Evolutionary conservation across 805 yeast species (phyloP).

Genomic region (Yarrowia porcina): DNA sequence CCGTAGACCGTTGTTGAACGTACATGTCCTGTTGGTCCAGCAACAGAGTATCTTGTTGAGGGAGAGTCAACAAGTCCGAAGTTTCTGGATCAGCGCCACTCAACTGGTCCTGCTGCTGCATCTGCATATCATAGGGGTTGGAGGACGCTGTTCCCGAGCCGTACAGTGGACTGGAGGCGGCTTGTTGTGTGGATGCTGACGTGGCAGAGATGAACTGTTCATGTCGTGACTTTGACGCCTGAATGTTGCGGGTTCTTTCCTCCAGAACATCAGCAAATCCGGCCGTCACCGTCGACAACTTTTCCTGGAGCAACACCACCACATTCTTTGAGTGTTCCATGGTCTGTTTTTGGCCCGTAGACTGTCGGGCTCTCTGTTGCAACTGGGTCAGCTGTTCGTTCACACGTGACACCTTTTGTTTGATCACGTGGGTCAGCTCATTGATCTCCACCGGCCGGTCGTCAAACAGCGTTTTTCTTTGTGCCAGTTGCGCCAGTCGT

Average conservation of each 20-base stretch:
- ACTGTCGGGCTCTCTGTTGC: conserved; percentile 51
- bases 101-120: conserved; percentile 35
- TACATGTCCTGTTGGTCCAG: conserved; percentile 80
- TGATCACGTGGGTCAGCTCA: conserved; percentile 77
- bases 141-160: neutral
- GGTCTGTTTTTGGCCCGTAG: conserved; percentile 52
- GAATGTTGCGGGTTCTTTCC: conserved; percentile 77
- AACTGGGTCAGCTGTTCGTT: conserved; percentile 65
- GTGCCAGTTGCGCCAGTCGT: conserved; percentile 80
- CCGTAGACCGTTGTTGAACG: conserved; percentile 76
- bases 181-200: conserved; percentile 32
- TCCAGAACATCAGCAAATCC: conserved; percentile 89
- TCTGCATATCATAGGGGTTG: conserved; percentile 27
- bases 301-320: conserved; percentile 78
- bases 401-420: conserved; percentile 79
- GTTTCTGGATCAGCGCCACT: conserved; percentile 38
- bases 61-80: conserved; percentile 60
- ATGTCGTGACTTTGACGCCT: conserved; percentile 73
- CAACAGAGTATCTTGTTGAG: conserved; percentile 82
- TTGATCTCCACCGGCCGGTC: conserved; percentile 93
- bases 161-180: conserved; percentile 29
- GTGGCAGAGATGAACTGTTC: conserved; percentile 70
- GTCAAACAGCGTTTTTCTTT: conserved; percentile 84
- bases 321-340: conserved; percentile 79
- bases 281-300: conserved; percentile 87